Percentiles rank a stretch among this genome's conserved stretches.
phyloP scores from a whole-genome alignment of 2,329 filamentous ascomycete species.

The Diaporthe citri region DNA sequence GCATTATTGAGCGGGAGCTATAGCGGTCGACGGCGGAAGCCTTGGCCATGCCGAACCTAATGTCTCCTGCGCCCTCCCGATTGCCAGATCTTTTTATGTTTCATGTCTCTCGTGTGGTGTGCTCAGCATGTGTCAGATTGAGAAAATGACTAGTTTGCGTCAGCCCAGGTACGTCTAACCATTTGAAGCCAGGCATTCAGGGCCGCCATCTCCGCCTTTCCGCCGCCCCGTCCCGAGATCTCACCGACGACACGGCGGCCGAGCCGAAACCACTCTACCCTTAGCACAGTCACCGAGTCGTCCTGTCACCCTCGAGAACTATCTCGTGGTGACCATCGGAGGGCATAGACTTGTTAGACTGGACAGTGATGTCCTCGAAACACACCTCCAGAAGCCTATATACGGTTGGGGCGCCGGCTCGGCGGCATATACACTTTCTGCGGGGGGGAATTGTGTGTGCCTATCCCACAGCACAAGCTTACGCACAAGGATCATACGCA shows the following conservation, averaged over 20 bases:
- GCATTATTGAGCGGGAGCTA: slow-evolving; percentile 3
- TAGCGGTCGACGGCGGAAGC: background rate
- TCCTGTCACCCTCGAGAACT: background rate
- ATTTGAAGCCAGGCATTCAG: background rate
- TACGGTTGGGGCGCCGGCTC: background rate
- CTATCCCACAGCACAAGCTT: background rate
- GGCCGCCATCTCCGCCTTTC: slow-evolving; percentile 6
- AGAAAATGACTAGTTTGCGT: background rate
- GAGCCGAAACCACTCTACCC: background rate
- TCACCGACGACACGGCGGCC: background rate
- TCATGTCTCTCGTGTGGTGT: background rate
- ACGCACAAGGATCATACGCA: background rate
- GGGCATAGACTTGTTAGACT: background rate
- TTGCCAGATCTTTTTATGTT: background rate
- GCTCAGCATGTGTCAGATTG: slow-evolving; percentile 9
- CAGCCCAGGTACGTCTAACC: background rate
- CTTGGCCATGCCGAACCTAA: background rate
- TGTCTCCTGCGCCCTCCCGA: background rate
- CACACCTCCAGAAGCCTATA: background rate
- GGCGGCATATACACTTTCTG: slow-evolving; percentile 16
- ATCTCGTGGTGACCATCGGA: background rate
- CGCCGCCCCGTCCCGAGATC: slow-evolving; percentile 5
- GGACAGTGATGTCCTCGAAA: background rate
- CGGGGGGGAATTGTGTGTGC: background rate
- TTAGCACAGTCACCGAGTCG: background rate